Evolutionary conservation across 306 rosid species (phyloP).

Genomic region (Vicia sativa): DNA sequence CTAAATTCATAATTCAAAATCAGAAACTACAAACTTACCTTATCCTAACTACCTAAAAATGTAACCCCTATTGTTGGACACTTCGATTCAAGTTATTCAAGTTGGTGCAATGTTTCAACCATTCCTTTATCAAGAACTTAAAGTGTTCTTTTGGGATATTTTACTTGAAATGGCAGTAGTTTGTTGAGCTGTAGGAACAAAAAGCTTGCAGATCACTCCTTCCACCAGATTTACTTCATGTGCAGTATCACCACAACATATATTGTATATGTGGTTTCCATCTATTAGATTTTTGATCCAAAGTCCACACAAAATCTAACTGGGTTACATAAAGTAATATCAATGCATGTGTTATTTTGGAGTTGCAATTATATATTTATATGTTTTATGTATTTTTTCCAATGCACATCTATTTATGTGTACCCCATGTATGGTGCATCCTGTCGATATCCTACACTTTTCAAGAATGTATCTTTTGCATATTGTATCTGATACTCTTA

Average conservation of each 20-base stretch:
- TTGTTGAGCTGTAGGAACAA: background rate
- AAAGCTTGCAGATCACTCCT: slow-evolving; percentile 2
- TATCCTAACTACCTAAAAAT: background rate
- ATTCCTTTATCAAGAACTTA: background rate
- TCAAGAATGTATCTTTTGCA: slow-evolving; percentile 17
- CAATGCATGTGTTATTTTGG: background rate
- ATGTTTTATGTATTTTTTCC: background rate
- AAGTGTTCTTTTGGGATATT: background rate
- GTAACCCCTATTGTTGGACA: slow-evolving; percentile 3
- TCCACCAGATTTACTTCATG: slow-evolving; percentile 3
- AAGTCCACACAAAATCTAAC: background rate
- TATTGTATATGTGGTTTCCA: slow-evolving; percentile 3
- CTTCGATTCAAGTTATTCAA: slow-evolving; percentile 13
- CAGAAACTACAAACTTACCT: background rate
- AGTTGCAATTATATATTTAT: background rate
- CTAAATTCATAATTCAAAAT: background rate
- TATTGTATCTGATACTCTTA: slow-evolving; percentile 12
- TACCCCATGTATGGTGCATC: background rate
- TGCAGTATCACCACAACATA: background rate
- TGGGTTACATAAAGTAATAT: background rate
- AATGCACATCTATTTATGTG: background rate
- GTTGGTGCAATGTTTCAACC: background rate
- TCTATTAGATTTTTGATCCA: background rate
- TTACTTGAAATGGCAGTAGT: background rate
- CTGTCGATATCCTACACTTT: background rate